Conservation (phyloP, 805 yeast genomes). For the Yamadazyma endophytica region DNA sequence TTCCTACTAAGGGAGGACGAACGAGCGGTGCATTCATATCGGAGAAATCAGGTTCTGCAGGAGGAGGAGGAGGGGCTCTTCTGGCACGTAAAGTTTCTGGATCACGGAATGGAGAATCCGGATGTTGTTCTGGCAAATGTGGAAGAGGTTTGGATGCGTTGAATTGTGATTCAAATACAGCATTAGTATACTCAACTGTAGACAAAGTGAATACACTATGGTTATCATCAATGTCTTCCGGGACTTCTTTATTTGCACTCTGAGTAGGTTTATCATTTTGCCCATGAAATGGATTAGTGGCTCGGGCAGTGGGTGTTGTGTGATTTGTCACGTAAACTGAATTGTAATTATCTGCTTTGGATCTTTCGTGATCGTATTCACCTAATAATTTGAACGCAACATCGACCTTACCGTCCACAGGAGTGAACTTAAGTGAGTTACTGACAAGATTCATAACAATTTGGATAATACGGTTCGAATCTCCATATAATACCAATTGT, state of each 20-base stretch:
- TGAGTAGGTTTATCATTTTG: constrained; percentile 4
- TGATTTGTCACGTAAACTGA: constrained; percentile 41
- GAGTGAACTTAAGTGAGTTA: constrained; percentile 89
- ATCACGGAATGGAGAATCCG: too few relatives aligned
- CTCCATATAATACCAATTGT: constrained; percentile 74
- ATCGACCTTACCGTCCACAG: constrained; percentile 76
- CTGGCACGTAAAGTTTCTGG: too few relatives aligned
- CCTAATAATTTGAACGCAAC: constrained; percentile 64
- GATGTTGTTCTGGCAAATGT: constrained; percentile 8
- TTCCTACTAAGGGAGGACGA: too few relatives aligned
- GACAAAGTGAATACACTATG: constrained; percentile 30
- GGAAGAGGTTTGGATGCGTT: constrained; percentile 22
- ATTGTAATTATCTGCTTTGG: constrained; percentile 37
- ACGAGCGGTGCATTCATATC: too few relatives aligned
- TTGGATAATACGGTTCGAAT: constrained; percentile 85
- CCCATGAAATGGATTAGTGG: constrained; percentile 2
- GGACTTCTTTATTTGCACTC: not conserved
- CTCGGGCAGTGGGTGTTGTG: constrained; percentile 5
- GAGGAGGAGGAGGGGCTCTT: too few relatives aligned
- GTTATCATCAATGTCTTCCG: constrained; percentile 15
- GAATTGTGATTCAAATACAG: constrained; percentile 35
- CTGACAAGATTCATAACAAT: constrained; percentile 90
- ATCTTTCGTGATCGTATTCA: constrained; percentile 56
- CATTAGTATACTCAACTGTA: constrained; percentile 35
- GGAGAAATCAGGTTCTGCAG: too few relatives aligned